phyloP scores from a whole-genome alignment of 805 yeast genomes.

The Henningerozyma blattae region DNA sequence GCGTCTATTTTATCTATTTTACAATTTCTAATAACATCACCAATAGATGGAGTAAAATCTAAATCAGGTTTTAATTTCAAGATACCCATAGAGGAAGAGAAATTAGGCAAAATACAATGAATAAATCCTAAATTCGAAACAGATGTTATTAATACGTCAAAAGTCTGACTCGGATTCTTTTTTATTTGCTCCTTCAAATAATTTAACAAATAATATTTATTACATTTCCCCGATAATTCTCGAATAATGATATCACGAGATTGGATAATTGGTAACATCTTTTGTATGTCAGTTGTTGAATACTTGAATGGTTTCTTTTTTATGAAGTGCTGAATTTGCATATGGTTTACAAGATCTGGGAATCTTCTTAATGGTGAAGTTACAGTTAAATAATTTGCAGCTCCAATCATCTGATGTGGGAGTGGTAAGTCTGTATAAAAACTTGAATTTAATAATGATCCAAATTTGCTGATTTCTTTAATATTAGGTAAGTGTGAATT shows the following conservation, averaged over 20 bases:
- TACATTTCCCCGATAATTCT: conserved; percentile 18
- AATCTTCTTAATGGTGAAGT: conserved; percentile 86
- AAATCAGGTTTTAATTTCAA: conserved; percentile 18
- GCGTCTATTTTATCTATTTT: conserved; percentile 31
- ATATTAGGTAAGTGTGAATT: conserved; percentile 18
- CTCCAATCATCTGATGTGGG: conserved; percentile 53
- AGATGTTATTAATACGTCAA: conserved; percentile 30
- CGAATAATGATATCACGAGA: conserved; percentile 31
- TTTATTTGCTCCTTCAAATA: conserved; percentile 13
- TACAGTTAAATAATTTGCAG: conserved; percentile 52
- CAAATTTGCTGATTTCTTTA: conserved; percentile 31
- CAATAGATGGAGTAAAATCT: conserved; percentile 27
- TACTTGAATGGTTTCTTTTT: conserved; percentile 20
- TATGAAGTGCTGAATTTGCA: conserved; percentile 49
- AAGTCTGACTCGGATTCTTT: conserved; percentile 3
- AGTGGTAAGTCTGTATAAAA: conserved; percentile 33
- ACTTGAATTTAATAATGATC: conserved; percentile 42
- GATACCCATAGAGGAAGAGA: conserved; percentile 20
- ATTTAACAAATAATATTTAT: conserved; percentile 28
- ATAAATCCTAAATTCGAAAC: conserved; percentile 29
- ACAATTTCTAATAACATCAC: conserved; percentile 31
- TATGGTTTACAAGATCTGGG: conserved; percentile 69
- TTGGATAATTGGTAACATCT: conserved; percentile 32
- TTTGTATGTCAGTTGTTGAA: conserved; percentile 23
- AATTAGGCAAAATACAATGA: conserved; percentile 21